Base-by-base conservation (phyloP, 805 yeast species). In the Lipomyces sp. region DNA sequence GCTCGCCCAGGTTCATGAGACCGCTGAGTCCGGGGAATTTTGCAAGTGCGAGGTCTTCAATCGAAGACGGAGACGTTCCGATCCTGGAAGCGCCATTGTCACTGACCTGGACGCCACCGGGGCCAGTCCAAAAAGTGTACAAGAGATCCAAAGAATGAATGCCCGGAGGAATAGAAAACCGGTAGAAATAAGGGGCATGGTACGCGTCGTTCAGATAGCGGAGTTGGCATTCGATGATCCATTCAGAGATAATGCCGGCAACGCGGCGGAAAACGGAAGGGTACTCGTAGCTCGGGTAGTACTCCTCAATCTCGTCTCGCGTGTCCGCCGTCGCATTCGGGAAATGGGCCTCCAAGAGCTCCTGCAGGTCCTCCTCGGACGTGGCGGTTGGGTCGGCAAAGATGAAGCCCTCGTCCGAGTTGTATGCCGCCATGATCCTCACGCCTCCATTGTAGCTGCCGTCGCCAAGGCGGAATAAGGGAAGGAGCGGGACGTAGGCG, bases 61-160 rank as follows among this genome's bases (percentile, higher is more conserved):
- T 24, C 2, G 22, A 18, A 18, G 35, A 32, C 24, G 21, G 24
- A 14, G 10, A 8, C 21, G 8, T 4, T 16, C 11, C 14, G 10
- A 14, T 21, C 16, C 4, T 11, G 4, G 5, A 3, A 8, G 14
- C 31, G 10, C 18, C 23, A 16, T 19, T n/a, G n/a, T n/a, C n/a
- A n/a, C n/a, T n/a, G n/a, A n/a, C n/a, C 36, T 13, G 35, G 13
- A 29, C 32, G 8, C 40, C 53, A 13, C 52, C 43, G n/a, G n/a
- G n/a, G n/a, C n/a, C n/a, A n/a, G n/a, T n/a, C 47, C 39, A 47
- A 43, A 58, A 58, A 2, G 61, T 56, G 22, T 47, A 38, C 10
- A 45, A 10, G 16, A 56, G 29, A 22, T 55, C 61, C 6, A 45
- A 8, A 3, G 46, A 40, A 35, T 55, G 60, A 29, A 47, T 21